Percentiles rank a stretch among this genome's conserved stretches.
These are phyloP conservation scores for Globisporangium echinulatum DNA, from an alignment of 352 stramenopile species.

Conservation along the genomic window DNA sequence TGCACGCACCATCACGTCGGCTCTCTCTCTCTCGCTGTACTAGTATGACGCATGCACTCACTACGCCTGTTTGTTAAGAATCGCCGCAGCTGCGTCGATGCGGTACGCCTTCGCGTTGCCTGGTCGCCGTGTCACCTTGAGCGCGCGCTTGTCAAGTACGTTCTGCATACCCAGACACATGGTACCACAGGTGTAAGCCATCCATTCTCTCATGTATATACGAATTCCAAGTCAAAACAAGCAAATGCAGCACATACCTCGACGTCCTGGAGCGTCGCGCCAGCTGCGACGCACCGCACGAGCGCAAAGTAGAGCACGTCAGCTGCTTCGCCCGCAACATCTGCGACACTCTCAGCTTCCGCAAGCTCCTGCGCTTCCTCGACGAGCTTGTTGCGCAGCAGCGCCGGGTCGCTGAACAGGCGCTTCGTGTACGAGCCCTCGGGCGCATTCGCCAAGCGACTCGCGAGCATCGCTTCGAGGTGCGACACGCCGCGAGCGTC, in stretches of 20 bases:
- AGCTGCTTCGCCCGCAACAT: slow-evolving; percentile 92
- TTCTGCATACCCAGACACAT: slow-evolving; percentile 24
- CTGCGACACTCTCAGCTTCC: slow-evolving; percentile 74
- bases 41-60: neutral
- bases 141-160: slow-evolving; percentile 88
- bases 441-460: slow-evolving; percentile 82
- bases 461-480: slow-evolving; percentile 86
- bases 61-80: slow-evolving; percentile 46
- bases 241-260: slow-evolving; percentile 34
- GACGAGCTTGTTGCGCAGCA: slow-evolving; percentile 95
- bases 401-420: slow-evolving; percentile 88
- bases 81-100: slow-evolving; percentile 73
- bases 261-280: slow-evolving; percentile 90
- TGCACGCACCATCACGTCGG: neutral
- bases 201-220: too few species aligned
- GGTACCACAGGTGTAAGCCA: neutral
- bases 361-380: slow-evolving; percentile 94
- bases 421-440: slow-evolving; percentile 95
- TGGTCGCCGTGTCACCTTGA: slow-evolving; percentile 89
- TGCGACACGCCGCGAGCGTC: slow-evolving; percentile 78
- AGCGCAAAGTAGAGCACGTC: slow-evolving; percentile 97
- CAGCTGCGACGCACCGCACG: slow-evolving; percentile 87
- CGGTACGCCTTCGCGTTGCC: slow-evolving; percentile 86
- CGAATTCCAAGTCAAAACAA: slow-evolving; percentile 1
- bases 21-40: neutral